Percentiles rank a stretch among this genome's conserved stretches.
Evolutionary conservation across 2,329 filamentous ascomycete genomes (phyloP).

Genomic region (Claviceps sp.): DNA sequence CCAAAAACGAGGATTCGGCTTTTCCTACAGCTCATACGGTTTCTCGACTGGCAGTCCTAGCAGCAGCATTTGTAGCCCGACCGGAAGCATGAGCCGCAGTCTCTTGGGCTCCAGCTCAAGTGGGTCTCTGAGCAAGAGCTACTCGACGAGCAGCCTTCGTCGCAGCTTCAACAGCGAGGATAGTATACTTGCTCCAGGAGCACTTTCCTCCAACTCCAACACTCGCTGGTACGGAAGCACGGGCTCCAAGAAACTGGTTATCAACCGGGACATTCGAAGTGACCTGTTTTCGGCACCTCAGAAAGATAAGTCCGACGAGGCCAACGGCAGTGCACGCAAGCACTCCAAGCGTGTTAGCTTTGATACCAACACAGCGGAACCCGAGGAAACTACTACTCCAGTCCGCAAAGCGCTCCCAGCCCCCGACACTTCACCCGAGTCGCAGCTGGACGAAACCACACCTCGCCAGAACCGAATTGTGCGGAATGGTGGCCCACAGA

Average conservation of each 20-base stretch:
- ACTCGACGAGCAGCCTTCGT: constrained; percentile 76
- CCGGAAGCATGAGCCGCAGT: constrained; percentile 53
- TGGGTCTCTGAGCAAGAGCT: constrained; percentile 69
- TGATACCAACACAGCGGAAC: constrained; percentile 46
- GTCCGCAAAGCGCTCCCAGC: constrained; percentile 22
- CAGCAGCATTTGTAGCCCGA: constrained; percentile 51
- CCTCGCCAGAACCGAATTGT: constrained; percentile 42
- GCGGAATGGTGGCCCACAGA: constrained; percentile 20
- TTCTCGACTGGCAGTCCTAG: constrained; percentile 60
- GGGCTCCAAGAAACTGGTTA: constrained; percentile 78
- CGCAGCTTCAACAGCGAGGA: constrained; percentile 71
- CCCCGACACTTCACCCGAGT: constrained; percentile 17
- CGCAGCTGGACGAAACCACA: constrained; percentile 21
- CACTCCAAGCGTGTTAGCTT: constrained; percentile 86
- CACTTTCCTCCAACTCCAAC: constrained; percentile 58
- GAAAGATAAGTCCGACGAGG: constrained; percentile 30
- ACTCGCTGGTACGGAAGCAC: constrained; percentile 53
- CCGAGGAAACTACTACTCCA: constrained; percentile 20
- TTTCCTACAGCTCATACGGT: constrained; percentile 85
- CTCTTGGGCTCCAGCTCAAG: constrained; percentile 52
- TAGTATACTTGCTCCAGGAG: constrained; percentile 73
- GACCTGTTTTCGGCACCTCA: constrained; percentile 52
- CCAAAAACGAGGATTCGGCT: constrained; percentile 77
- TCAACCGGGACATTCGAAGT: constrained; percentile 74
- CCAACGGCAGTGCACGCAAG: constrained; percentile 33